Conservation (phyloP, 1,139 yeast species). For the Suhomyces yuchorum region DNA sequence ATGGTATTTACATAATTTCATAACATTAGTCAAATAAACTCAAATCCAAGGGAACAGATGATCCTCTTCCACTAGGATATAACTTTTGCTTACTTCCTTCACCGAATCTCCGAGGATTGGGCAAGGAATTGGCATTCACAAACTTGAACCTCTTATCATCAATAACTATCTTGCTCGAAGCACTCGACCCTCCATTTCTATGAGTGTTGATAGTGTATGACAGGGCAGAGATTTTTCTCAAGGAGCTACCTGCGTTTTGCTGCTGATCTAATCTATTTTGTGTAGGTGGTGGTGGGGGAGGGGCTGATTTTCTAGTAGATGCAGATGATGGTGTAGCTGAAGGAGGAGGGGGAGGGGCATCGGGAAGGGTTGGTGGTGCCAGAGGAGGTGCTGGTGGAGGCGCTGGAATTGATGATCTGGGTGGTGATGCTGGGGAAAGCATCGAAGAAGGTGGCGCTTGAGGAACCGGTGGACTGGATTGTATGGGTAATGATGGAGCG, state of each 20-base stretch:
- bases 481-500: slow-evolving; percentile 15
- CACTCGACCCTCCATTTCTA: slow-evolving; percentile 17
- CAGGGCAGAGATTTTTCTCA: slow-evolving; percentile 59
- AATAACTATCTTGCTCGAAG: slow-evolving; percentile 43
- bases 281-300: slow-evolving; percentile 37
- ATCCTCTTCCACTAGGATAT: slow-evolving; percentile 95
- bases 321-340: slow-evolving; percentile 10
- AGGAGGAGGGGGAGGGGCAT: slow-evolving; percentile 15
- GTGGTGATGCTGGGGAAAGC: slow-evolving; percentile 6
- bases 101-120: slow-evolving; percentile 79
- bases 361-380: slow-evolving; percentile 15
- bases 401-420: slow-evolving; percentile 4
- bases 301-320: slow-evolving; percentile 13
- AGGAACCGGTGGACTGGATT: slow-evolving; percentile 15
- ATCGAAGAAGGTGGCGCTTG: slow-evolving; percentile 23
- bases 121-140: slow-evolving; percentile 66
- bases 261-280: slow-evolving; percentile 39
- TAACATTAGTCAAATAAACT: slow-evolving; percentile 6
- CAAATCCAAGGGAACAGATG: slow-evolving; percentile 85
- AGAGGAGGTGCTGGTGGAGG: slow-evolving; percentile 10
- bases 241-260: slow-evolving; percentile 51
- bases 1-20: background rate
- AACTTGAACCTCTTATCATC: slow-evolving; percentile 80
- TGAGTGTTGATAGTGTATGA: slow-evolving; percentile 52
- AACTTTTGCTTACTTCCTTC: slow-evolving; percentile 60